Conservation (phyloP, 768 basidiomycete species). For the Mycena filopes region DNA sequence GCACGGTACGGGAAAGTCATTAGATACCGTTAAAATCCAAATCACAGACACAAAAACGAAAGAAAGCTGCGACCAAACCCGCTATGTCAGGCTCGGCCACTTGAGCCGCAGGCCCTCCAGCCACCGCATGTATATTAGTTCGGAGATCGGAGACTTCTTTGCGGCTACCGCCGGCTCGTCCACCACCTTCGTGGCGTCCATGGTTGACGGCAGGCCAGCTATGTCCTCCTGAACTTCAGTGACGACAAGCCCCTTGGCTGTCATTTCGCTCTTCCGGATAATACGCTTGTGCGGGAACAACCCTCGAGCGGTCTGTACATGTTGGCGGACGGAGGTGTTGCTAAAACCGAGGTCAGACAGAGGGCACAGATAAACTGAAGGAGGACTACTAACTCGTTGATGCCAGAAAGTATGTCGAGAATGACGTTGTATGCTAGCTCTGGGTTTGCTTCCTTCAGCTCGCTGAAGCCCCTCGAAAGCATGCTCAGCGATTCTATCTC, state of each 20-base stretch:
- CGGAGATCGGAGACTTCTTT: slow-evolving; percentile 90
- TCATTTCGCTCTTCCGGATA: slow-evolving; percentile 86
- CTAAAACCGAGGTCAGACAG: slow-evolving; percentile 53
- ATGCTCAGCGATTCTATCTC: slow-evolving; percentile 91
- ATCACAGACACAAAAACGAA: neutral
- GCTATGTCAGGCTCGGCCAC: slow-evolving; percentile 79
- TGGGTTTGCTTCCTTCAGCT: slow-evolving; percentile 85
- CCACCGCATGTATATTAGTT: slow-evolving; percentile 98
- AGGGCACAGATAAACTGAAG: slow-evolving; percentile 12
- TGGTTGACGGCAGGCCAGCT: slow-evolving; percentile 55
- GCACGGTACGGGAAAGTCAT: slow-evolving; percentile 6
- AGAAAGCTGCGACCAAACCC: neutral
- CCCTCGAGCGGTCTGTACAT: slow-evolving; percentile 82
- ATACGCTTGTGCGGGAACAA: slow-evolving; percentile 87
- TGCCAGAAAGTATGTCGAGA: slow-evolving; percentile 88
- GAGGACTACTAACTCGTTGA: slow-evolving; percentile 84
- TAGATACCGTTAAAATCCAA: slow-evolving; percentile 22
- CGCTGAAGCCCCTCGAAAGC: slow-evolving; percentile 89
- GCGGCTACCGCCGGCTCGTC: slow-evolving; percentile 59
- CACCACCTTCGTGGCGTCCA: slow-evolving; percentile 46
- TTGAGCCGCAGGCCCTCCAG: slow-evolving; percentile 90
- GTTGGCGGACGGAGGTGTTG: slow-evolving; percentile 79
- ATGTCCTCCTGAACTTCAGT: slow-evolving; percentile 85
- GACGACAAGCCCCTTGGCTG: slow-evolving; percentile 82
- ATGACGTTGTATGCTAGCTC: slow-evolving; percentile 89